These are phyloP conservation scores for Pterocarpus macrocarpus DNA, from an alignment of 306 rosid species.

Conservation along the genomic window DNA sequence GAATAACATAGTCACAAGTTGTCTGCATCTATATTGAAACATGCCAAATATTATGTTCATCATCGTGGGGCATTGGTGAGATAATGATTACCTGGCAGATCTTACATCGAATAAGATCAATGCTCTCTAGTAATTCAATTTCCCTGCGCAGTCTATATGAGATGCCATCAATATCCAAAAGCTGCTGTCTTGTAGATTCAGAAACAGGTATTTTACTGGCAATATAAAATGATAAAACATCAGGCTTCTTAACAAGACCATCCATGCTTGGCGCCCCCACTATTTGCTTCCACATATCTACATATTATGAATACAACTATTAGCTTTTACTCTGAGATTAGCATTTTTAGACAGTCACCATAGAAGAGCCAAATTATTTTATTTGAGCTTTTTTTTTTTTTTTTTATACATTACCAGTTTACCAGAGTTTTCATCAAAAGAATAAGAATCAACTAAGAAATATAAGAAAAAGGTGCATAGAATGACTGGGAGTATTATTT, in stretches of 20 bases:
- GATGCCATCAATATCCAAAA: conserved; percentile 88
- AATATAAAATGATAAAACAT: conserved; percentile 77
- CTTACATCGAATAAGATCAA: conserved; percentile 83
- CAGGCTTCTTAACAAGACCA: conserved; percentile 83
- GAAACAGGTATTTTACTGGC: conserved; percentile 98
- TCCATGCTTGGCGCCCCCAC: conserved; percentile 86
- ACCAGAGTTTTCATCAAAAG: neutral
- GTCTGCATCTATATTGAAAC: neutral
- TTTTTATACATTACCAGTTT: neutral
- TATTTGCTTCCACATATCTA: conserved; percentile 96
- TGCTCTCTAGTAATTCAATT: conserved; percentile 83
- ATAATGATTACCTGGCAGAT: conserved; percentile 69
- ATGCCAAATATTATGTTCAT: conserved; percentile 1
- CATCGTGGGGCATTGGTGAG: conserved; percentile 16
- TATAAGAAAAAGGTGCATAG: neutral
- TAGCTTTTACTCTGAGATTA: conserved; percentile 22
- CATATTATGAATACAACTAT: conserved; percentile 42
- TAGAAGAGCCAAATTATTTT: conserved; percentile 19
- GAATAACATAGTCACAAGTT: neutral
- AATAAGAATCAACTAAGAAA: conserved; percentile 9
- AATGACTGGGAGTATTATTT: neutral
- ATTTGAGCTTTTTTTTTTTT: neutral
- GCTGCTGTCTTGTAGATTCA: conserved; percentile 94
- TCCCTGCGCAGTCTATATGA: conserved; percentile 90
- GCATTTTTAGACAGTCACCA: neutral